These are phyloP conservation scores for Platanthera zijinensis DNA, from an alignment of 106 monocot species.

Conservation along the genomic window DNA sequence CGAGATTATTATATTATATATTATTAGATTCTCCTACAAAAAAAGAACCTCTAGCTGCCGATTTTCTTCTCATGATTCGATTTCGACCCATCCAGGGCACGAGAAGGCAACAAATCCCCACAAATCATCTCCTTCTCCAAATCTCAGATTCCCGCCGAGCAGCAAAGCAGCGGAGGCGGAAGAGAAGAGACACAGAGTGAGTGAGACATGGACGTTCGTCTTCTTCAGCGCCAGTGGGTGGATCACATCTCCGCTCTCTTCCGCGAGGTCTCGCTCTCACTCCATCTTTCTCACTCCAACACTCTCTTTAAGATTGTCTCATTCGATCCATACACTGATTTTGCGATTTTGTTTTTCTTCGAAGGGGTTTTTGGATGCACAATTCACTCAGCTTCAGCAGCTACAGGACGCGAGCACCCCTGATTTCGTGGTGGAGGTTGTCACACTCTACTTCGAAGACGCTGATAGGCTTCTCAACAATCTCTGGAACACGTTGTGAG, in stretches of 20 bases:
- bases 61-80: not conserved
- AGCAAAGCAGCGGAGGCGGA: not conserved
- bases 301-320: not conserved
- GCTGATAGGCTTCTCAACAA: constrained; percentile 46
- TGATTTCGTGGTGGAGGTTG: constrained; percentile 49
- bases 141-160: not conserved
- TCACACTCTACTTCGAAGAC: constrained; percentile 51
- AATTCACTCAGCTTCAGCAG: constrained; percentile 58
- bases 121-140: not conserved
- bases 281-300: not conserved
- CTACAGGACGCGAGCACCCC: constrained; percentile 58
- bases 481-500: constrained; percentile 31
- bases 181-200: not conserved
- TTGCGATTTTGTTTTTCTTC: not conserved
- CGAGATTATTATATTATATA: too few species aligned
- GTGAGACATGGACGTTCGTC: constrained; percentile 29
- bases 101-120: not conserved
- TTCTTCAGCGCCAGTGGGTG: constrained; percentile 25
- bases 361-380: constrained; percentile 55
- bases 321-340: not conserved
- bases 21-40: too few species aligned
- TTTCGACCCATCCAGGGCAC: not conserved
- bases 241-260: constrained; percentile 35
- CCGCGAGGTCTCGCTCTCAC: constrained; percentile 12
- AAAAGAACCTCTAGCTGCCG: too few species aligned